A percentile compares a stretch with the other conserved stretches of the same genome.
Conservation (phyloP, 2,329 filamentous ascomycete genomes). For the Verticillium nonalfalfae region DNA sequence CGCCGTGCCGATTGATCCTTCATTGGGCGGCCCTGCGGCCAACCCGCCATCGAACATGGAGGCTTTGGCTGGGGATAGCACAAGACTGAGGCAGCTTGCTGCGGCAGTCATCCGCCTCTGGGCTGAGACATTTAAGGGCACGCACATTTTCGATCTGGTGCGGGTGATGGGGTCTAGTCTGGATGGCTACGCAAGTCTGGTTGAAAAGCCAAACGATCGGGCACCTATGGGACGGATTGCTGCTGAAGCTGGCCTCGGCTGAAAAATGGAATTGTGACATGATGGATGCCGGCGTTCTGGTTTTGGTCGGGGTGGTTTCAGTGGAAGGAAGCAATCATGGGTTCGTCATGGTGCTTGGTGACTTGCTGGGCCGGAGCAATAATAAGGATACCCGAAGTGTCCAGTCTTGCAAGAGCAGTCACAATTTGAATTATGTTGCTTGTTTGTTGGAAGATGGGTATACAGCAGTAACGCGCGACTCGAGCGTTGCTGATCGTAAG, state of each 20-base stretch:
- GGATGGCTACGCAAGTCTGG: conserved; percentile 49
- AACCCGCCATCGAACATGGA: conserved; percentile 32
- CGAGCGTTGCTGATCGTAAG: too few species aligned
- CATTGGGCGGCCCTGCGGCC: conserved; percentile 34
- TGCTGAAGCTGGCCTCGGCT: conserved; percentile 3
- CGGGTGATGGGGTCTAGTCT: conserved; percentile 51
- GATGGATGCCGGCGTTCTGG: not conserved
- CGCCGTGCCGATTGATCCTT: conserved; percentile 52
- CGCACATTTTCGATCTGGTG: conserved; percentile 55
- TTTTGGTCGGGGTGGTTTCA: not conserved
- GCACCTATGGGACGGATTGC: conserved; percentile 32
- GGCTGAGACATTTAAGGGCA: conserved; percentile 56
- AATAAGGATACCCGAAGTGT: not conserved
- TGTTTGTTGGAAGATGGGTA: too few species aligned
- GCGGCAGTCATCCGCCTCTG: conserved; percentile 53
- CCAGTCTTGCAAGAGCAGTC: not conserved
- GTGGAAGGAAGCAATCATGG: not conserved
- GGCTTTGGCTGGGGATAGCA: conserved; percentile 37
- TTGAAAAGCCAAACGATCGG: conserved; percentile 47
- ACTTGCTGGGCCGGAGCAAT: not conserved
- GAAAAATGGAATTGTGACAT: not conserved
- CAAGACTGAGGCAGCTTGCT: conserved; percentile 48
- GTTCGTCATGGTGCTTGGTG: not conserved
- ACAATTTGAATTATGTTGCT: not conserved
- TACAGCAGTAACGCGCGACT: too few species aligned